A percentile compares a stretch with the other conserved stretches of the same genome.
Conservation (phyloP, 2,329 filamentous ascomycete genomes). For the Penicillium sp. region DNA sequence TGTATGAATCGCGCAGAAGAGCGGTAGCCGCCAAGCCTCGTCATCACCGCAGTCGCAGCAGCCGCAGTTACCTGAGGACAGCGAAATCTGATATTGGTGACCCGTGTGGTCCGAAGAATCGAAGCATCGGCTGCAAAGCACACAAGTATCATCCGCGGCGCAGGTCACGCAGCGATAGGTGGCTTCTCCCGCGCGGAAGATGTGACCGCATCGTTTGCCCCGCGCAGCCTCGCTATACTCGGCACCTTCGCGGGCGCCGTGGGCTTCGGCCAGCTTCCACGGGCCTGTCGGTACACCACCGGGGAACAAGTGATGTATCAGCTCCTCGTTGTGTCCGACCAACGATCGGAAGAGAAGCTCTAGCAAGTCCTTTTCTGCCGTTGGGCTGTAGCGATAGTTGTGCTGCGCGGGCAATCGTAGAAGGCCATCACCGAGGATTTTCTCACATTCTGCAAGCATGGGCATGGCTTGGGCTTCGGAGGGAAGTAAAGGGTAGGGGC, state of each 20-base stretch:
- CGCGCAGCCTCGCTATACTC: conserved; percentile 91
- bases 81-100: conserved; percentile 84
- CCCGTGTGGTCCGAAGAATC: conserved; percentile 92
- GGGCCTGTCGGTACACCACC: conserved; percentile 62
- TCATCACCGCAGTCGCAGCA: conserved; percentile 97
- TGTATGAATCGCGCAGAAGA: conserved; percentile 89
- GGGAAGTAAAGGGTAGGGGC: conserved; percentile 17
- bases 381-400: conserved; percentile 71
- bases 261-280: conserved; percentile 80
- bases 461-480: conserved; percentile 28
- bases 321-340: conserved; percentile 69
- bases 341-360: conserved; percentile 83
- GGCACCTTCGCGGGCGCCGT: conserved; percentile 88
- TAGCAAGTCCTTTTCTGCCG: conserved; percentile 70
- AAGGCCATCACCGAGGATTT: conserved; percentile 78
- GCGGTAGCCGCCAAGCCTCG: conserved; percentile 85
- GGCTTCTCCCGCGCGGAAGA: conserved; percentile 91
- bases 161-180: conserved; percentile 94
- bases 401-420: conserved; percentile 71
- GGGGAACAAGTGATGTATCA: conserved; percentile 79
- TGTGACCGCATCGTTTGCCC: conserved; percentile 94
- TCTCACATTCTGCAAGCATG: conserved; percentile 60
- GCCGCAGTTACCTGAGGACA: conserved; percentile 87
- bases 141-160: conserved; percentile 90
- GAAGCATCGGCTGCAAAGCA: conserved; percentile 90